phyloP scores from a whole-genome alignment of 208 protist genomes.

The Leishmania arabica region DNA sequence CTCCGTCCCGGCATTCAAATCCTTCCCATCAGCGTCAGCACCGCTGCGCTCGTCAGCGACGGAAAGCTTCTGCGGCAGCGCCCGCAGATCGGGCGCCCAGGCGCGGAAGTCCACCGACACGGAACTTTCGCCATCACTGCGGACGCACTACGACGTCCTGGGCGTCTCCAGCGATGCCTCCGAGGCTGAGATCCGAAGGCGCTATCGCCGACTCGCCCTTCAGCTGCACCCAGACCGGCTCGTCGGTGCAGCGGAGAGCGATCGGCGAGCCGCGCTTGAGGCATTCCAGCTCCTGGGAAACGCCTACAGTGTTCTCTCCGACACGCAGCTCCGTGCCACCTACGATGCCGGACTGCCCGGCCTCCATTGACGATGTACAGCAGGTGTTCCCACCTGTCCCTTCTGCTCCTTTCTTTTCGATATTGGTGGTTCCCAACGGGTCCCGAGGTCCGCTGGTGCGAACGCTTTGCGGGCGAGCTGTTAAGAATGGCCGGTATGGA shows the following conservation, averaged over 20 bases:
- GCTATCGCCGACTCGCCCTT: conserved; percentile 72
- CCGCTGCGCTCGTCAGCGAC: background rate
- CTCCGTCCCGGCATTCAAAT: conserved; percentile 6
- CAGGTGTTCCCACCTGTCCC: background rate
- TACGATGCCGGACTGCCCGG: conserved; percentile 90
- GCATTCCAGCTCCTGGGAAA: conserved; percentile 95
- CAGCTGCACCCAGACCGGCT: conserved; percentile 83
- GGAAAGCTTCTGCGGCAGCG: background rate
- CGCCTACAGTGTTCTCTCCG: conserved; percentile 95
- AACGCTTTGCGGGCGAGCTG: background rate
- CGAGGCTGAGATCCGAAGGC: conserved; percentile 49
- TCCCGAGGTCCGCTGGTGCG: background rate
- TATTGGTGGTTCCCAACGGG: background rate
- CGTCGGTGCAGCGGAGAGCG: conserved; percentile 38
- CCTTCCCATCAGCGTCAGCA: background rate
- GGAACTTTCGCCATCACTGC: background rate
- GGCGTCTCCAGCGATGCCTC: conserved; percentile 42
- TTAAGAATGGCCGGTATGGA: background rate
- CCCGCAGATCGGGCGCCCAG: background rate
- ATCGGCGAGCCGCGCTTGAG: conserved; percentile 46
- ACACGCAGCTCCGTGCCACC: conserved; percentile 85
- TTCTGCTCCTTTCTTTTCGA: background rate
- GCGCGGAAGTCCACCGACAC: background rate
- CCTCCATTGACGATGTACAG: conserved; percentile 5
- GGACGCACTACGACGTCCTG: conserved; percentile 72